phyloP scores from a whole-genome alignment of 139 green algal species.

The Pleodorina starrii region DNA sequence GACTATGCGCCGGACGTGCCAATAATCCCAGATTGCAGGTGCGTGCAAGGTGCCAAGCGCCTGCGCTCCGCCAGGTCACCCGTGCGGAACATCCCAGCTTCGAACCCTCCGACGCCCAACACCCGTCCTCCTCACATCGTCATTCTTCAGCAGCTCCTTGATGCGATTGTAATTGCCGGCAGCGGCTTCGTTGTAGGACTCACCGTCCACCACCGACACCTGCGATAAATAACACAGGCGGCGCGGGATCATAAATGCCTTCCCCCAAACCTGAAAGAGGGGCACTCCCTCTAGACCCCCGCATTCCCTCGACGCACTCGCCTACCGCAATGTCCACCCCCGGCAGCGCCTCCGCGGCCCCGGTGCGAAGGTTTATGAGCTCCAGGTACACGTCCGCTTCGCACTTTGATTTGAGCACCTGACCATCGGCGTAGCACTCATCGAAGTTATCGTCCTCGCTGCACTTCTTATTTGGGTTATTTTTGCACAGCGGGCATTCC shows the following conservation, averaged over 20 bases:
- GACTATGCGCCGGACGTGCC: too few relatives aligned
- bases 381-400: constrained; percentile 69
- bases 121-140: constrained; percentile 56
- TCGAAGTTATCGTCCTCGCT: constrained; percentile 62
- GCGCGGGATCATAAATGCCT: too few relatives aligned
- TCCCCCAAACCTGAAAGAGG: too few relatives aligned
- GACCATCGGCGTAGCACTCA: constrained; percentile 68
- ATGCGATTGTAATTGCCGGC: constrained; percentile 43
- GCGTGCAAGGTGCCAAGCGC: too few relatives aligned
- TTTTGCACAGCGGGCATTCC: constrained; percentile 68
- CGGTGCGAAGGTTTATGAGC: constrained; percentile 55
- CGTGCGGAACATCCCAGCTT: too few relatives aligned
- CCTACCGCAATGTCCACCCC: constrained; percentile 59
- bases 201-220: constrained; percentile 70
- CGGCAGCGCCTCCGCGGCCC: constrained; percentile 17
- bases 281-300: too few relatives aligned
- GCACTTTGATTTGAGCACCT: constrained; percentile 64
- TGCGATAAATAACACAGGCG: constrained; percentile 45
- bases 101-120: too few relatives aligned
- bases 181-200: constrained; percentile 54
- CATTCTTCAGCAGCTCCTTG: constrained; percentile 64
- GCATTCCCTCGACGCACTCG: neutral
- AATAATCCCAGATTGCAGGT: too few relatives aligned
- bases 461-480: constrained; percentile 73
- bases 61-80: too few relatives aligned